Evolutionary conservation across 23 red algal genomes (phyloP), one percentile per base, ranked within the genome.

Genomic region (Gracilaria vermiculophylla): DNA sequence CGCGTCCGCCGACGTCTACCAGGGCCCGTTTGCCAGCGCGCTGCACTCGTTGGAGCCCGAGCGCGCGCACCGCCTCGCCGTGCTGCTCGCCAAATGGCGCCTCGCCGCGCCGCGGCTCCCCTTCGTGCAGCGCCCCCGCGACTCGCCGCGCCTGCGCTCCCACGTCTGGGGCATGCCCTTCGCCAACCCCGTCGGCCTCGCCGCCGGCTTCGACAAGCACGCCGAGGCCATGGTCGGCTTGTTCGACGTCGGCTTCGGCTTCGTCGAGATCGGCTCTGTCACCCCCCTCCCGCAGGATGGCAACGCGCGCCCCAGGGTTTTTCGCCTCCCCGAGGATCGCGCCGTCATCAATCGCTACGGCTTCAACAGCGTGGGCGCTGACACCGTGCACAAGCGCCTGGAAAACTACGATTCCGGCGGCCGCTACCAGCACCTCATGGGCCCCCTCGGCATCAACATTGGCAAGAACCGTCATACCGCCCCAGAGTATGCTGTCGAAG

Each of bases 191-290:
- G 43, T 98, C 27, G 96, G 96, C 6, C 43, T 98, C 19, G 96
- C 96, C 65, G 96, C 96, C 31, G 96, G 96, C 44, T 98, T 98
- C 53, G 96, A 98, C 54, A 98, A 98, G 88, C 56, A 98, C 39
- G 96, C 71, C 14, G 96, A 92, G 32, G 87, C 87, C 33, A 87
- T 98, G 53, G 78, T 90, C n/a, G 84, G 83, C 50, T 42, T 94
- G 41, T 86, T 98, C 32, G 82, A 49, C 25, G 42, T 87, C 28
- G 96, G 96, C 0, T 98, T 98, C 70, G 91, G 91, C 8, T 98
- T 98, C 81, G 70, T 98, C 0, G 96, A 98, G 89, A 80, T 98
- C 10, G 96, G 96, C 40, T 83, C 72, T 37, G 96, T 98, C 43
- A 98, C 96, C 25, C 96, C 96, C 17, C 61, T 70, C 23, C 77